Evolutionary conservation across 1,139 yeast species (phyloP), one percentile per base, ranked within the genome.

Genomic region (Pichia sp.): DNA sequence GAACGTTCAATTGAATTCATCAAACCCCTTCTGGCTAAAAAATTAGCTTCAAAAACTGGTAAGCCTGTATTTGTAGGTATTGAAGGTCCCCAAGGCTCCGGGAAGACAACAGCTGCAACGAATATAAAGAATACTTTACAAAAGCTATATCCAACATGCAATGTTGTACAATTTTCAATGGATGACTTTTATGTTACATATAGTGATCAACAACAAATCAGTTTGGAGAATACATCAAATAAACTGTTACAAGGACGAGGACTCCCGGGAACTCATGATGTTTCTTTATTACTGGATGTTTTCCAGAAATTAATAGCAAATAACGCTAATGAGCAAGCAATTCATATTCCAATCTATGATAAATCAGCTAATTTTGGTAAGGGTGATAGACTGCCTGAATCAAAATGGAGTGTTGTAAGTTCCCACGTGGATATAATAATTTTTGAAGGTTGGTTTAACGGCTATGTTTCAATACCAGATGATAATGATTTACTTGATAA

Each of bases 361-460:
- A 92, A 92, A 64, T 78, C 95, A 1, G 68, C 71, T n/a, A 76
- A 68, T 56, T 49, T 61, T 18, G 98, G 97, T 0, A 75, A 76
- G 52, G 98, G 98, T 4, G 97, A 92, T 64, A 68, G 97, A 46
- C 57, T 65, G 3, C 68, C 70, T 0, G 57, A 53, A 13, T 52
- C 58, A 0, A 56, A 66, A 9, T 77, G 82, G 82, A 42, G 41
- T 6, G 52, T 50, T 26, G 38, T 56, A 9, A 43, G 34, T 3
- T 59, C 64, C 2, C 73, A 74, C 0, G 70, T 79, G 5, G 87
- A 85, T 58, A 73, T 89, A 1, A 73, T 90, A 4, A 64, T 92
- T 7, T 73, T 92, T 45, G 98, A 92, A 67, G 98, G 98, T 2
- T 92, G 98, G 98, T 88, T 90, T 66, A 77, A 82, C 25, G 97